These are phyloP conservation scores for Penicillium aurantiogriseum DNA, from an alignment of 2,329 filamentous ascomycete species.

Conservation along the genomic window DNA sequence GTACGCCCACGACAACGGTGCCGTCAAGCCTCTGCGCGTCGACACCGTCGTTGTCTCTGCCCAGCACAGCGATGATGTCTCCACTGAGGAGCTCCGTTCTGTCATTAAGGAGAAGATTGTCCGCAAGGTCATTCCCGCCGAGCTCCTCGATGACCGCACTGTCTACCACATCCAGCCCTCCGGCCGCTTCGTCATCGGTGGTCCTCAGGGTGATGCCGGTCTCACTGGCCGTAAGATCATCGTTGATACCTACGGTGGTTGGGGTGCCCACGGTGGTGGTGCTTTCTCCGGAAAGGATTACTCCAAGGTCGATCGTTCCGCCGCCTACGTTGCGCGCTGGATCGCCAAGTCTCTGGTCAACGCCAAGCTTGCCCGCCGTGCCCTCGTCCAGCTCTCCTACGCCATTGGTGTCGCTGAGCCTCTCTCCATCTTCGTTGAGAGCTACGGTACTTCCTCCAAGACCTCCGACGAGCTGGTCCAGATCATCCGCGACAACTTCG, in stretches of 20 bases:
- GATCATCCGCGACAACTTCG: slow-evolving; percentile 95
- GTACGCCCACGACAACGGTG: slow-evolving; percentile 92
- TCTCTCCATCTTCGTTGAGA: slow-evolving; percentile 95
- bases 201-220: slow-evolving; percentile 97
- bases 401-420: slow-evolving; percentile 98
- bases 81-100: slow-evolving; percentile 87
- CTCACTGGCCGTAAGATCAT: slow-evolving; percentile 99
- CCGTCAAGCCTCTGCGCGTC: slow-evolving; percentile 85
- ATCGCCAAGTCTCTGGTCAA: slow-evolving; percentile 96
- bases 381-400: slow-evolving; percentile 96
- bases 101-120: slow-evolving; percentile 97
- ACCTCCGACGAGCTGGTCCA: slow-evolving; percentile 87
- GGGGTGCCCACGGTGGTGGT: slow-evolving; percentile 99
- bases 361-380: slow-evolving; percentile 85
- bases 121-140: slow-evolving; percentile 85
- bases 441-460: slow-evolving; percentile 91
- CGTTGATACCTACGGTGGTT: slow-evolving; percentile 99
- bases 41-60: slow-evolving; percentile 97
- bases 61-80: slow-evolving; percentile 85
- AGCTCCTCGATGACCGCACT: slow-evolving; percentile 90
- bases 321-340: slow-evolving; percentile 96
- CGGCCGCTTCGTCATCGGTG: slow-evolving; percentile 97
- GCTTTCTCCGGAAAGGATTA: slow-evolving; percentile 99
- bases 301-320: slow-evolving; percentile 99
- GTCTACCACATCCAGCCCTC: slow-evolving; percentile 99